phyloP scores from a whole-genome alignment of 139 green algal genomes.

The Picochlorum costavermella region DNA sequence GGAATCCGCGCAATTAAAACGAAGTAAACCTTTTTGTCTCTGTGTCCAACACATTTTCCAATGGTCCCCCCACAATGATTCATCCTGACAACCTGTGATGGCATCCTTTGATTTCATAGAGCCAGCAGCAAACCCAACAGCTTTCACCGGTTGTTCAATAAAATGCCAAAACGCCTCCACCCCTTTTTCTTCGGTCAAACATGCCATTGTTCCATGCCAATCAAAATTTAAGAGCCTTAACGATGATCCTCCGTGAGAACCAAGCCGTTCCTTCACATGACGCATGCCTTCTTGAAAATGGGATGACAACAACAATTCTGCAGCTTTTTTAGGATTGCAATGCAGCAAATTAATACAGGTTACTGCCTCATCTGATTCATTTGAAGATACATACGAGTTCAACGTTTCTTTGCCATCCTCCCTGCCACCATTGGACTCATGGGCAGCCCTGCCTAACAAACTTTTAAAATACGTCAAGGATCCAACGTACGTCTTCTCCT shows the following conservation, averaged over 20 bases:
- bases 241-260: not conserved
- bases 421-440: conserved; percentile 6
- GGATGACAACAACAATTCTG: conserved; percentile 64
- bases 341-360: conserved; percentile 92
- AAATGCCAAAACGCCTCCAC: conserved; percentile 85
- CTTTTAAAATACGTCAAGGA: conserved; percentile 67
- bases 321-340: conserved; percentile 45
- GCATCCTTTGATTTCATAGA: conserved; percentile 8
- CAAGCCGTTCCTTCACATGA: conserved; percentile 37
- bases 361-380: conserved; percentile 36
- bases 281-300: conserved; percentile 61
- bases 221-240: conserved; percentile 72
- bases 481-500: conserved; percentile 68
- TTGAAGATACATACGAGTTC: not conserved
- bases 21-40: conserved; percentile 60
- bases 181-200: conserved; percentile 68
- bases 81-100: not conserved
- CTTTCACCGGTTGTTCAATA: conserved; percentile 38
- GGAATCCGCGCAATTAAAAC: conserved; percentile 97
- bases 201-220: conserved; percentile 91
- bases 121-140: conserved; percentile 15
- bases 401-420: not conserved
- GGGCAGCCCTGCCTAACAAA: conserved; percentile 62
- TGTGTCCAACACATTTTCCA: conserved; percentile 46
- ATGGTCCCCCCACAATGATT: conserved; percentile 15